Conservation (phyloP, 2,329 filamentous ascomycete species). For the Hymenoscyphus albidus region DNA sequence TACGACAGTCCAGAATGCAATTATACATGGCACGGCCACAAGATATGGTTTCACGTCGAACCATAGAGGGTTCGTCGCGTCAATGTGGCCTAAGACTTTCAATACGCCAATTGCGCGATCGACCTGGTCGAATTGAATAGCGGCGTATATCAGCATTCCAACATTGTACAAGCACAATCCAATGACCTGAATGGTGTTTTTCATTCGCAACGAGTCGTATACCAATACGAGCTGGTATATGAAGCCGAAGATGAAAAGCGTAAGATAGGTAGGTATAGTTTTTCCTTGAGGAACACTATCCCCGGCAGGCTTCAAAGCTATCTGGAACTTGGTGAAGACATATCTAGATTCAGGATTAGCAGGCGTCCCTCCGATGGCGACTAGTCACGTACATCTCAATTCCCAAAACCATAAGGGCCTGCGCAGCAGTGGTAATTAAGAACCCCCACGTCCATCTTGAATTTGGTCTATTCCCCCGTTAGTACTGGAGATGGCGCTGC, state of each 20-base stretch:
- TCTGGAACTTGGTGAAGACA: constrained; percentile 84
- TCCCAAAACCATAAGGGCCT: constrained; percentile 75
- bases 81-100: constrained; percentile 37
- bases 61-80: constrained; percentile 55
- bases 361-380: background rate
- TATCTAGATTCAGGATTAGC: constrained; percentile 50
- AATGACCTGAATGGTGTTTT: constrained; percentile 98
- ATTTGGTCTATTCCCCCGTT: constrained; percentile 49
- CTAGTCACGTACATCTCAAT: constrained; percentile 72
- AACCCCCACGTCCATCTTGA: constrained; percentile 88
- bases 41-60: constrained; percentile 67
- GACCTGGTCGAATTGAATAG: constrained; percentile 91
- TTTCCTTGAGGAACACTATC: constrained; percentile 53
- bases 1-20: constrained; percentile 68
- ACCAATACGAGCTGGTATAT: constrained; percentile 86
- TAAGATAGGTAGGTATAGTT: constrained; percentile 90
- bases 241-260: constrained; percentile 96
- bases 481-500: background rate
- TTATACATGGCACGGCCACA: constrained; percentile 79
- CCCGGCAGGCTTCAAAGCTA: constrained; percentile 48
- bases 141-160: constrained; percentile 86
- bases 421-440: constrained; percentile 66
- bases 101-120: constrained; percentile 64
- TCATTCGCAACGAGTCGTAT: constrained; percentile 88
- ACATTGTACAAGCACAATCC: constrained; percentile 90